Base-by-base conservation (phyloP, 2,329 filamentous ascomycete species). In the Pleoardoris graminearum region DNA sequence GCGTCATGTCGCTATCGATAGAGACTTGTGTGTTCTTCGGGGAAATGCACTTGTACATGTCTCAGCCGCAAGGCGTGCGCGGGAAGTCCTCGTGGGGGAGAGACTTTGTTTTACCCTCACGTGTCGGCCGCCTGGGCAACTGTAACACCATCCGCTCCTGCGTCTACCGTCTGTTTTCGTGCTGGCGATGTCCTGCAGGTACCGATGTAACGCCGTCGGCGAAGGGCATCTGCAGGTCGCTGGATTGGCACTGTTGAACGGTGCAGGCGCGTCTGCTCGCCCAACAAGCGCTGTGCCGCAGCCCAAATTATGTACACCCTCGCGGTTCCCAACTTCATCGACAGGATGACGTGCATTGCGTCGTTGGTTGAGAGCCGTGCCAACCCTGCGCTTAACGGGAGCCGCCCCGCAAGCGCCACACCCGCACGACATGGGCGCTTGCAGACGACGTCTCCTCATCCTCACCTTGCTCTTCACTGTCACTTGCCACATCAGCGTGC, bases 331-430 rank as follows among this genome's bases (percentile, higher is more conserved):
- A 46, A 4, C 14, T 12, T 16, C 14, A 17, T 36, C 19, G 27
- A 33, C 29, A 32, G 27, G 25, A 35, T 12, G 21, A 16, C 30
- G 30, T 36, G 43, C 30, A 17, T 30, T 48, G 45, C 35, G 23
- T 23, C 45, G 33, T 39, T 16, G n/a, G 21, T n/a, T n/a, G n/a
- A n/a, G n/a, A n/a, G n/a, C 12, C 35, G 41, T 54, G 51, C 47
- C 46, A 47, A 46, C 46, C 45, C 44, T 49, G 45, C 42, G 35
- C 8, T 41, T 33, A 14, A 36, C 5, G 16, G 33, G 43, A 47
- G 32, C 23, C 44, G 50, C 44, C 25, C 32, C 32, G 37, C 29
- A 48, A 48, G 50, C 50, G 50, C 42, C 19, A 14, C n/a, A 25
- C 27, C 33, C 25, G 29, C 22, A 36, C 41, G 19, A 21, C 25